phyloP scores from a whole-genome alignment of 2,329 filamentous ascomycete species.

The Chaetomiaceae sp. region DNA sequence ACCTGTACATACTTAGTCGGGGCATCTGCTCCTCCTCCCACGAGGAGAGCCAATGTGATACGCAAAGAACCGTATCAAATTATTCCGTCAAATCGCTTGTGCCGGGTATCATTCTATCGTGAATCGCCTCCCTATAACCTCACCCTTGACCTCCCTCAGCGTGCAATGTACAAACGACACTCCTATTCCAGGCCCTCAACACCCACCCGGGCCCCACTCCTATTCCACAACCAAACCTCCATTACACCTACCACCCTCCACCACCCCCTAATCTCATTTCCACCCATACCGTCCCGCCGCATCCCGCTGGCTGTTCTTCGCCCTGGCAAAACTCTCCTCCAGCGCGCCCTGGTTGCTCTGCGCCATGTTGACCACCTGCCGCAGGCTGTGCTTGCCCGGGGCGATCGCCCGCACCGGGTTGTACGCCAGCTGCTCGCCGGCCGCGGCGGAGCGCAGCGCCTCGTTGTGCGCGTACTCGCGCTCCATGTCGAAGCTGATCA shows the following conservation, averaged over 20 bases:
- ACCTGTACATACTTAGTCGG: too few relatives aligned
- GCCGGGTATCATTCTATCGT: too few relatives aligned
- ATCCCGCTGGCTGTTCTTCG: conserved; percentile 72
- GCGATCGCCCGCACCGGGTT: conserved; percentile 78
- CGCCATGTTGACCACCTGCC: conserved; percentile 79
- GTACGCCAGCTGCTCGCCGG: conserved; percentile 63
- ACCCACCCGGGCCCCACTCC: neutral
- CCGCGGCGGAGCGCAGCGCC: conserved; percentile 61
- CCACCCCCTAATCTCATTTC: conserved; percentile 37
- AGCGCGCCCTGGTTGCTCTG: conserved; percentile 77
- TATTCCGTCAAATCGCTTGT: too few relatives aligned
- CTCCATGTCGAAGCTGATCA: conserved; percentile 86
- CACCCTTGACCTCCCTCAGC: too few relatives aligned
- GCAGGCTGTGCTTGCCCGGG: conserved; percentile 82
- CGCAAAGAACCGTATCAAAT: too few relatives aligned
- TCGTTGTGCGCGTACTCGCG: conserved; percentile 83
- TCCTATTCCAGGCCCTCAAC: too few relatives aligned
- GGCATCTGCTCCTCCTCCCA: too few relatives aligned
- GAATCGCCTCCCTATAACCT: too few relatives aligned
- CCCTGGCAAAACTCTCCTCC: conserved; percentile 84
- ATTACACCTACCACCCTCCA: neutral
- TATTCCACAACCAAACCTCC: neutral
- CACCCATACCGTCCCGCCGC: conserved; percentile 81
- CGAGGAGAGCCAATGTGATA: too few relatives aligned
- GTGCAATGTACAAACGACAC: too few relatives aligned